A percentile compares a stretch with the other conserved stretches of the same genome.
Evolutionary conservation across 805 yeast species (phyloP).

Genomic region (Ogataea parapolymorpha): DNA sequence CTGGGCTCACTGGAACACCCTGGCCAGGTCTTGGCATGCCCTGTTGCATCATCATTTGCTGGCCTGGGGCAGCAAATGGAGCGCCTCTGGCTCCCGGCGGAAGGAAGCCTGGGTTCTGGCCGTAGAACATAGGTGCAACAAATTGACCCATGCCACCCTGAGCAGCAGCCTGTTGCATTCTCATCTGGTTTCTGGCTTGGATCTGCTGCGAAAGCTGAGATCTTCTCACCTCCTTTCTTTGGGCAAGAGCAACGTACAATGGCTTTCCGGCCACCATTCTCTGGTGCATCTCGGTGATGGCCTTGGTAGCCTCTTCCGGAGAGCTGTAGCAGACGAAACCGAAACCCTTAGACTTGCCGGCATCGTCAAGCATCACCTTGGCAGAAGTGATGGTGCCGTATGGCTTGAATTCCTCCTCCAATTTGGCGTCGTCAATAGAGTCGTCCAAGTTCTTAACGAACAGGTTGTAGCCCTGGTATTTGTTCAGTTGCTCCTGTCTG

Average conservation of each 20-base stretch:
- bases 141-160: conserved; percentile 83
- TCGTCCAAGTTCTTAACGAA: conserved; percentile 97
- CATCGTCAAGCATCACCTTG: conserved; percentile 92
- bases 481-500: conserved; percentile 85
- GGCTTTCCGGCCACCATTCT: conserved; percentile 94
- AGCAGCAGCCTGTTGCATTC: conserved; percentile 96
- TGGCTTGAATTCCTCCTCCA: conserved; percentile 88
- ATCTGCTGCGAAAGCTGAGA: conserved; percentile 96
- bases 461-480: conserved; percentile 96
- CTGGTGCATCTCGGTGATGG: conserved; percentile 97
- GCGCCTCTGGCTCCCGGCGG: conserved; percentile 68
- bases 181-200: conserved; percentile 96
- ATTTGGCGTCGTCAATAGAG: conserved; percentile 82
- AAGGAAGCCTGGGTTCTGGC: conserved; percentile 79
- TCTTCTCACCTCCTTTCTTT: conserved; percentile 97
- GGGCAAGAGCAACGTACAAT: conserved; percentile 96
- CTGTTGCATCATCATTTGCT: conserved; percentile 68
- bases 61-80: conserved; percentile 77
- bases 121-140: conserved; percentile 82
- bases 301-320: conserved; percentile 99
- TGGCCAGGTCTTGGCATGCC: conserved; percentile 64
- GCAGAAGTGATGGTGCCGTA: conserved; percentile 95
- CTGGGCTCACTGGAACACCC: conserved; percentile 49
- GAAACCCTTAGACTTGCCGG: conserved; percentile 95
- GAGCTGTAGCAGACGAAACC: conserved; percentile 97